These are phyloP conservation scores for Fraxinus cuspidata DNA, from an alignment of 257 asterid genomes.

Conservation along the genomic window DNA sequence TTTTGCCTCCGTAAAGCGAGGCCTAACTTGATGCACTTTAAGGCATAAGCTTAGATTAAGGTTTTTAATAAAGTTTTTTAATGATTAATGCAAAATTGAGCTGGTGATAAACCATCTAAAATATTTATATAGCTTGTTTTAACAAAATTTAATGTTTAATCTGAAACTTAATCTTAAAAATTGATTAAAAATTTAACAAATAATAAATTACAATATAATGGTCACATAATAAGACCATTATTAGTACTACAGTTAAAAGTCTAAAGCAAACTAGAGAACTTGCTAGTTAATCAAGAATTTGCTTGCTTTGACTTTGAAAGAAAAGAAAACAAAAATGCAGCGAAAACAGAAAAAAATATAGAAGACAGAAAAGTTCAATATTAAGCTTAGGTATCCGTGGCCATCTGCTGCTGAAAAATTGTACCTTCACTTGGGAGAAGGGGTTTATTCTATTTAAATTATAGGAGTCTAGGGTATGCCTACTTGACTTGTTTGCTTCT, in stretches of 20 bases:
- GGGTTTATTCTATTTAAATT: neutral
- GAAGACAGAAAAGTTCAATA: neutral
- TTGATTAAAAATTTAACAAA: neutral
- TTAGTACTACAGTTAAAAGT: neutral
- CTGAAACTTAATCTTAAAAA: neutral
- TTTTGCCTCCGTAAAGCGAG: neutral
- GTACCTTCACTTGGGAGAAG: neutral
- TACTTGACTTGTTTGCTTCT: neutral
- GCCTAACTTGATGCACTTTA: neutral
- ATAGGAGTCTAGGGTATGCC: neutral
- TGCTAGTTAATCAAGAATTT: neutral
- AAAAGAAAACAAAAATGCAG: neutral
- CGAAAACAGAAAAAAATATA: too few species aligned
- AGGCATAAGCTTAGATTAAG: neutral
- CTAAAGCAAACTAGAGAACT: neutral
- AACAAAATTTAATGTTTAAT: neutral
- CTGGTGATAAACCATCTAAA: neutral
- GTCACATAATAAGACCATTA: neutral
- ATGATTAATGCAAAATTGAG: neutral
- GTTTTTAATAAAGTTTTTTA: too few species aligned
- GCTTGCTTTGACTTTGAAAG: neutral
- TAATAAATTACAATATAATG: neutral
- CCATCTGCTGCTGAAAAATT: neutral
- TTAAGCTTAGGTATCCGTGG: neutral
- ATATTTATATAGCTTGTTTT: neutral